Evolutionary conservation across 768 basidiomycete species (phyloP), one percentile per base, ranked within the genome.

Genomic region (Suillus fuscotomentosus): DNA sequence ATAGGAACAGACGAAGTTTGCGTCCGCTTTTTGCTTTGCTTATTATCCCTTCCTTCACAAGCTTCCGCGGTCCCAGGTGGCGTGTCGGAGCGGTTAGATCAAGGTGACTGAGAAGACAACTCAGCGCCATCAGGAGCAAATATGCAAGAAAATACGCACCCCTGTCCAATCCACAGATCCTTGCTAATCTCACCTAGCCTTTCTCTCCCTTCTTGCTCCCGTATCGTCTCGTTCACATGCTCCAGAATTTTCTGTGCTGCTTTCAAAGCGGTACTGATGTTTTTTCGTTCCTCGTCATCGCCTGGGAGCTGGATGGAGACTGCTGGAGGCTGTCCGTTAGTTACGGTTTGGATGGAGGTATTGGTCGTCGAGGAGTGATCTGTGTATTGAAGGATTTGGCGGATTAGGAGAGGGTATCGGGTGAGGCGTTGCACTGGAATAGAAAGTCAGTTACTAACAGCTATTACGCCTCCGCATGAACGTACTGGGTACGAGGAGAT

Each of bases 71-170:
- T 1, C 95, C 97, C 80, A 96, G 87, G 65, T 88, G 82, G 0
- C 92, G 86, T 6, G 97, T 98, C 0, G 93, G 90, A 0, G 90
- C 92, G 0, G 94, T 95, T n/a, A 98, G 78, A 73, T 98, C 95
- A 24, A 97, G 85, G 20, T 90, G 88, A 6, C 89, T 89, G 62
- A 8, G 24, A 2, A 34, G 36, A 70, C 71, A 42, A 53, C 72
- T 48, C 71, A 77, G 11, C 31, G 36, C 61, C 48, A 38, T 50
- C 15, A 43, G 34, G 13, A 22, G 47, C 62, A 57, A 17, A 17
- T n/a, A 22, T 17, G 36, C 4, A 3, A 1, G 65, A 43, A 14
- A 39, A n/a, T 14, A 71, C 86, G 68, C 62, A 92, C 91, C 87
- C 93, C 77, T 93, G 84, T 3, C 94, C 94, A 64, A 98, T 88